A percentile compares a stretch with the other conserved stretches of the same genome.
phyloP scores from a whole-genome alignment of 371 early-diverging fungal genomes.

The Gilbertella persicaria region DNA sequence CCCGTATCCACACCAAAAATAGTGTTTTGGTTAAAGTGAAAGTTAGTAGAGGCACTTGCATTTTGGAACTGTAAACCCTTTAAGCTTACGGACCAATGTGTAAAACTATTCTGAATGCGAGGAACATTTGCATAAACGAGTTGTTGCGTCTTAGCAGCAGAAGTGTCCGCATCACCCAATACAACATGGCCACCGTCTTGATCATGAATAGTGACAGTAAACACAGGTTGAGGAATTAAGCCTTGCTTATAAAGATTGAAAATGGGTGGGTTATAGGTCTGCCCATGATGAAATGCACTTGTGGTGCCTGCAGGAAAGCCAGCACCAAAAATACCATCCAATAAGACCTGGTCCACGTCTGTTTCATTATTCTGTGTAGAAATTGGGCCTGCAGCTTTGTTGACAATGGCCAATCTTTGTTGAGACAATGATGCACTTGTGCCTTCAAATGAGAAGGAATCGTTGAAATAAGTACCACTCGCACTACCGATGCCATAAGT shows the following conservation, averaged over 20 bases:
- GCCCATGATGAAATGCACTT: conserved; percentile 3
- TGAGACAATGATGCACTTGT: conserved; percentile 45
- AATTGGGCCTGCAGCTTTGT: conserved; percentile 12
- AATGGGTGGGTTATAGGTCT: conserved; percentile 26
- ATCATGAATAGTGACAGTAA: conserved; percentile 34
- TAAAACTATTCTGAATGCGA: not conserved
- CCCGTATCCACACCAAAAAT: conserved; percentile 45
- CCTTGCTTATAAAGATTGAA: conserved; percentile 34
- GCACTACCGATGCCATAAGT: conserved; percentile 64
- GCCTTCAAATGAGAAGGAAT: conserved; percentile 50
- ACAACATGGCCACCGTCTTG: conserved; percentile 46
- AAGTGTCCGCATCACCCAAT: conserved; percentile 55
- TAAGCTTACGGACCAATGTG: conserved; percentile 28
- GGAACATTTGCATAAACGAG: conserved; percentile 30
- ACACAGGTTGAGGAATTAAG: conserved; percentile 37
- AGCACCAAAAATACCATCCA: conserved; percentile 37
- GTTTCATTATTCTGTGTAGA: conserved; percentile 35
- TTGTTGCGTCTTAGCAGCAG: conserved; percentile 28
- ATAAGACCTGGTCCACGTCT: conserved; percentile 35
- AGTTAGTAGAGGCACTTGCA: conserved; percentile 4
- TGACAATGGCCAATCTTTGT: conserved; percentile 44
- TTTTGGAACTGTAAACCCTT: conserved; percentile 26
- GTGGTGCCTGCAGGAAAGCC: conserved; percentile 36
- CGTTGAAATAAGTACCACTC: conserved; percentile 57
- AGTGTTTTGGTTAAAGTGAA: conserved; percentile 19